These are phyloP conservation scores for Ophiostoma quercus DNA, from an alignment of 2,329 filamentous ascomycete species.

Conservation along the genomic window DNA sequence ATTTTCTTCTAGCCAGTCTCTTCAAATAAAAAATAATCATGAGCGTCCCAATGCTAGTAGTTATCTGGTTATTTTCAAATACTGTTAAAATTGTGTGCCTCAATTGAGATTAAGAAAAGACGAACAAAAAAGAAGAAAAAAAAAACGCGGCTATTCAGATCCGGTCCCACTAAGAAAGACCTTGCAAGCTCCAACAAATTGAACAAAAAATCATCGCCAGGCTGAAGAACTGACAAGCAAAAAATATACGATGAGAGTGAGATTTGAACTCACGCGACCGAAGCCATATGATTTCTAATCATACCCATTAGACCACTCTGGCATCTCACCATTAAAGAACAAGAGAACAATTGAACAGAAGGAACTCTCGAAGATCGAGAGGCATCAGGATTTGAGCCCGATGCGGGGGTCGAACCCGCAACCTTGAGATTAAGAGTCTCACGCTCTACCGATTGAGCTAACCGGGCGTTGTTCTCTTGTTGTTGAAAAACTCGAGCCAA, in stretches of 20 bases:
- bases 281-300: slow-evolving; percentile 12
- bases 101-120: no score
- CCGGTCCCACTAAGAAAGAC: not conserved
- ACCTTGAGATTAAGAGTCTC: slow-evolving; percentile 56
- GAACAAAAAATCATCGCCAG: not conserved
- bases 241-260: slow-evolving; percentile 6
- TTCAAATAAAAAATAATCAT: no score
- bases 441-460: slow-evolving; percentile 70
- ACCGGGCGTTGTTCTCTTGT: slow-evolving; percentile 40
- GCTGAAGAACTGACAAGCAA: not conserved
- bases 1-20: not conserved
- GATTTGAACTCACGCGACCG: slow-evolving; percentile 11
- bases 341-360: slow-evolving; percentile 4
- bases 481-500: not conserved
- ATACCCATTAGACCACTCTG: slow-evolving; percentile 11
- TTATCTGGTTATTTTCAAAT: no score
- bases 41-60: no score
- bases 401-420: slow-evolving; percentile 44
- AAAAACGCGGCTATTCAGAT: not conserved
- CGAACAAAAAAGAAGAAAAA: no score
- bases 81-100: no score
- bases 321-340: slow-evolving; percentile 8
- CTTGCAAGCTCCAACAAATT: no score
- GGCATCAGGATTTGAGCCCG: slow-evolving; percentile 42
- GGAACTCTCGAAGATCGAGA: not conserved